Conservation (phyloP, 1,139 yeast genomes). For the Yamadazyma mexicana region DNA sequence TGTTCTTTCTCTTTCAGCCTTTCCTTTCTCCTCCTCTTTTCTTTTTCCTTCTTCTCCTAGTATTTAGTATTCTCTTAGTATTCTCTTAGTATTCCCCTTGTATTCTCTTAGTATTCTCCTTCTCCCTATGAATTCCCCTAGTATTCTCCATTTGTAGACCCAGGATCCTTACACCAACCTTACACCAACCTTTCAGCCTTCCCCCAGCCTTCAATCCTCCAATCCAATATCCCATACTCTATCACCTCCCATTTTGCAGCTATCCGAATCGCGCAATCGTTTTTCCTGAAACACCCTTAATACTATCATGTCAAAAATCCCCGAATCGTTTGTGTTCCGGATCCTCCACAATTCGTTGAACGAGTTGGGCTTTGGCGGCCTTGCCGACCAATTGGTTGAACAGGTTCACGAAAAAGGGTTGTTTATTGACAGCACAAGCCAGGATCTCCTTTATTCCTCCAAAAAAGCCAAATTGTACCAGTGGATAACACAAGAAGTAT, state of each 20-base stretch:
- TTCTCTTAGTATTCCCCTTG: no score
- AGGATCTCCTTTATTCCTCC: constrained; percentile 8
- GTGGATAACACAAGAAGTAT: constrained; percentile 25
- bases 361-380: constrained; percentile 14
- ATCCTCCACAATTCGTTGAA: constrained; percentile 31
- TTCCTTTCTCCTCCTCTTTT: no score
- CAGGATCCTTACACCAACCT: no score
- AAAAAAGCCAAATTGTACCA: constrained; percentile 18
- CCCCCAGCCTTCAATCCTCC: not conserved
- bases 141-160: no score
- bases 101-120: no score
- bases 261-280: not conserved
- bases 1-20: no score
- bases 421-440: constrained; percentile 5
- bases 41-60: no score
- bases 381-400: constrained; percentile 15
- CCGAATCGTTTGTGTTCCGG: constrained; percentile 29
- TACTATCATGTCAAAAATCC: constrained; percentile 5
- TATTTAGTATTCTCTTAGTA: no score
- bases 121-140: no score
- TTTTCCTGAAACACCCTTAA: not conserved
- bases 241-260: not conserved
- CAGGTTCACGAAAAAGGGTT: constrained; percentile 15
- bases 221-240: not conserved
- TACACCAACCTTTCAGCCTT: no score